Evolutionary conservation across 1,284 basidiomycete genomes (phyloP).

Genomic region (Phylloporus sp.): DNA sequence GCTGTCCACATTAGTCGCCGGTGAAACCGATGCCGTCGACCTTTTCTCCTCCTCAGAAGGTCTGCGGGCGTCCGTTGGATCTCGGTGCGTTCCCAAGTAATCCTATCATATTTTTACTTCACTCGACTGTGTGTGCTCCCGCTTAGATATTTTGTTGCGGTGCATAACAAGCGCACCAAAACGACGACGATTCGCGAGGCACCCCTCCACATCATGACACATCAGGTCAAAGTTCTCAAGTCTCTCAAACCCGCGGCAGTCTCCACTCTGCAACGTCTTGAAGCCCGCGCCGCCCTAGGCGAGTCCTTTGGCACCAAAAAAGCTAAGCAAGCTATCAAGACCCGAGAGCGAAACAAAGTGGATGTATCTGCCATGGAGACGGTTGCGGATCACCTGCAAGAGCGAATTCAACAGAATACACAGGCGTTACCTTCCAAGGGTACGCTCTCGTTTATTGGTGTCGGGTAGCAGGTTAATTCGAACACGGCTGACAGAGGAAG

Average conservation of each 20-base stretch:
- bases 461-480: neutral
- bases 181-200: slow-evolving; percentile 70
- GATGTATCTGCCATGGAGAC: slow-evolving; percentile 85
- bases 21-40: slow-evolving; percentile 71
- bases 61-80: slow-evolving; percentile 55
- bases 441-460: slow-evolving; percentile 36
- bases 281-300: slow-evolving; percentile 79
- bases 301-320: slow-evolving; percentile 94
- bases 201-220: slow-evolving; percentile 75
- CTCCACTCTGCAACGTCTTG: slow-evolving; percentile 57
- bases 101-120: slow-evolving; percentile 13
- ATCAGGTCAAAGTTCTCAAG: slow-evolving; percentile 84
- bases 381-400: slow-evolving; percentile 78
- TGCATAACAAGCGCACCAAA: slow-evolving; percentile 75
- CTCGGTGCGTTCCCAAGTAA: slow-evolving; percentile 52
- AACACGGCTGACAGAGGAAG: slow-evolving; percentile 53
- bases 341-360: slow-evolving; percentile 85
- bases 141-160: slow-evolving; percentile 65
- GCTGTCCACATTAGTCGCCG: slow-evolving; percentile 62
- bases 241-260: slow-evolving; percentile 59
- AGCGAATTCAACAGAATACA: slow-evolving; percentile 76
- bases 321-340: slow-evolving; percentile 82
- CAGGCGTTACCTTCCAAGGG: slow-evolving; percentile 68
- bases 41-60: slow-evolving; percentile 54
- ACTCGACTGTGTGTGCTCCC: neutral